Conservation (phyloP, 371 early-diverging fungal species). For the Mortierella sp. region DNA sequence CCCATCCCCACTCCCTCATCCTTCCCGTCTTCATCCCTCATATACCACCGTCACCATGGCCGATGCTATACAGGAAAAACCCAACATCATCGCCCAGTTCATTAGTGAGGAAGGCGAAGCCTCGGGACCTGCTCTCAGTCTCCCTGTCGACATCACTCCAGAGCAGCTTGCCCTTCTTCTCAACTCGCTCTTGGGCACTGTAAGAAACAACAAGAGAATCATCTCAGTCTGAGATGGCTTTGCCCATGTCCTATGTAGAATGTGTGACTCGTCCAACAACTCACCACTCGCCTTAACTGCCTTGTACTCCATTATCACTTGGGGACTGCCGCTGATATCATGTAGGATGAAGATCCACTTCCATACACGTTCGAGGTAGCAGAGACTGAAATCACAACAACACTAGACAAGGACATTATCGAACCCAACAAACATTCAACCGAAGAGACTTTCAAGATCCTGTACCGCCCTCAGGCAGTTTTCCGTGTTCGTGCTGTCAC, state of each 20-base stretch:
- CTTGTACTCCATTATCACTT: too few species aligned
- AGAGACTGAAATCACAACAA: constrained; percentile 80
- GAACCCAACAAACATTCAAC: constrained; percentile 75
- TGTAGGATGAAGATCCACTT: constrained; percentile 77
- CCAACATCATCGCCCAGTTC: constrained; percentile 82
- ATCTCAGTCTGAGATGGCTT: neutral
- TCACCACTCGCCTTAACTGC: neutral
- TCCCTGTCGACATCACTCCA: constrained; percentile 86
- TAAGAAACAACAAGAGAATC: constrained; percentile 40
- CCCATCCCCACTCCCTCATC: neutral
- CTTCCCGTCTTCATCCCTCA: neutral
- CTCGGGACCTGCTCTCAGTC: constrained; percentile 86
- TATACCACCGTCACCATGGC: neutral
- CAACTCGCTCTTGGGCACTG: constrained; percentile 90
- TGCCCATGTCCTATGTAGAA: neutral
- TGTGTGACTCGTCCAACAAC: neutral
- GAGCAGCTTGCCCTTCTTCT: constrained; percentile 88
- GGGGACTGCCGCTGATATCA: too few species aligned
- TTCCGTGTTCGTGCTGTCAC: constrained; percentile 94
- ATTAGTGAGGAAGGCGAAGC: constrained; percentile 82
- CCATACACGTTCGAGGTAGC: constrained; percentile 94
- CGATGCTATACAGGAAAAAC: constrained; percentile 5
- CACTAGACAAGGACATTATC: constrained; percentile 81
- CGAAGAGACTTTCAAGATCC: constrained; percentile 87
- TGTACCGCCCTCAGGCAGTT: constrained; percentile 94